Conservation (phyloP, 768 basidiomycete genomes). For the Neoboletus brunneissimus region DNA sequence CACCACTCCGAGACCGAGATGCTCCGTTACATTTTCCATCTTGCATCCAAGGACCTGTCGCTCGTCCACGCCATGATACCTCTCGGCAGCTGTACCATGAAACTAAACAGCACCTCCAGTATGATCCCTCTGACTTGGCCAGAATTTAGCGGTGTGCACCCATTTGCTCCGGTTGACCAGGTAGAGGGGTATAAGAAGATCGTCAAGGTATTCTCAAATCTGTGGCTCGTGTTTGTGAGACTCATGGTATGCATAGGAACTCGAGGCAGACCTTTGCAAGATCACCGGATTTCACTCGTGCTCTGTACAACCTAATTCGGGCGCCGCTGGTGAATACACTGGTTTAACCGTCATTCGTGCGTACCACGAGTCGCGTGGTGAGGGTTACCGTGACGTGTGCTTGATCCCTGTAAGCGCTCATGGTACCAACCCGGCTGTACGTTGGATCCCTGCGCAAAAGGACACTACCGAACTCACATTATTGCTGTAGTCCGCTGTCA, state of each 20-base stretch:
- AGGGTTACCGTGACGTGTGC: conserved; percentile 85
- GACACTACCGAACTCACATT: conserved; percentile 14
- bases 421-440: conserved; percentile 95
- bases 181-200: conserved; percentile 82
- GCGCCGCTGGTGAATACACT: conserved; percentile 95
- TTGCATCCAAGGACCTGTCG: conserved; percentile 92
- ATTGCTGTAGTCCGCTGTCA: conserved; percentile 76
- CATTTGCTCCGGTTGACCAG: conserved; percentile 88
- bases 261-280: conserved; percentile 85
- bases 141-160: conserved; percentile 87
- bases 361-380: conserved; percentile 86
- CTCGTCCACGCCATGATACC: conserved; percentile 97
- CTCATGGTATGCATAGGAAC: conserved; percentile 54
- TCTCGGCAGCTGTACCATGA: conserved; percentile 96
- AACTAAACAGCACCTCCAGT: conserved; percentile 96
- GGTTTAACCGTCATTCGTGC: conserved; percentile 94
- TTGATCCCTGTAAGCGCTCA: conserved; percentile 95
- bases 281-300: conserved; percentile 97
- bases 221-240: neutral
- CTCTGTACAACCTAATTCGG: conserved; percentile 98
- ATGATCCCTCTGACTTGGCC: conserved; percentile 97
- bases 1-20: conserved; percentile 99
- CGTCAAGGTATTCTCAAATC: conserved; percentile 54
- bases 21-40: conserved; percentile 92
- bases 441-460: conserved; percentile 22